Evolutionary conservation across 176 grass and related monocot genomes (phyloP).

Genomic region (Zea mays): Zm-B73-REFERENCE-NAM-5.0 NC_050096.1:97511001-97511500

Average conservation of each 20-base stretch:
- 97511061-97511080: neutral
- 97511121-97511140: constrained; percentile 20
- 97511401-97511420: constrained; percentile 40
- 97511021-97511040: neutral
- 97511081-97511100: neutral
- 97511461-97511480: constrained; percentile 64
- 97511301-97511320: neutral
- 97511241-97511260: constrained; percentile 14
- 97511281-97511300: constrained; percentile 7
- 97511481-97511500: constrained; percentile 53
- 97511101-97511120: neutral
- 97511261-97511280: constrained; percentile 13
- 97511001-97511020: constrained; percentile 6
- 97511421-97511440: constrained; percentile 54
- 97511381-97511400: constrained; percentile 44
- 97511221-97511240: constrained; percentile 27
- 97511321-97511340: constrained; percentile 37
- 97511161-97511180: neutral
- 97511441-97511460: constrained; percentile 38
- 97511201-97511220: constrained; percentile 32
- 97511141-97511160: neutral
- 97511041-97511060: constrained; percentile 14
- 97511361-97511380: constrained; percentile 38
- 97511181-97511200: neutral
- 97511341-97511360: constrained; percentile 1